Evolutionary conservation across 106 monocot genomes (phyloP), one percentile per base, ranked within the genome.

Genomic region (Dactylorhiza incarnata): DNA sequence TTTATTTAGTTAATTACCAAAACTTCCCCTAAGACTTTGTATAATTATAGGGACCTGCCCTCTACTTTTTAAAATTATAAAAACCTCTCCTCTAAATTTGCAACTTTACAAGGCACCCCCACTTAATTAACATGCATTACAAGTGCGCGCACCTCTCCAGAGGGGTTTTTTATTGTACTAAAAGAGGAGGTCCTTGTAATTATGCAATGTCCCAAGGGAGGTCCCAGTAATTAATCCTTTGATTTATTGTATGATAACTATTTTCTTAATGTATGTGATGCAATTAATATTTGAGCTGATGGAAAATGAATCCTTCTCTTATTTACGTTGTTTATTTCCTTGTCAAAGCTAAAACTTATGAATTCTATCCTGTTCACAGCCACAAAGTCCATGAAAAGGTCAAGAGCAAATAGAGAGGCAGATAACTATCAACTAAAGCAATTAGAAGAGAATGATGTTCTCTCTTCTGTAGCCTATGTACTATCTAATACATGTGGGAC

Each of bases 371-470:
- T 56, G 44, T 75, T 25, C 78, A 47, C 87, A 91, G 94, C 78
- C 15, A 88, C 81, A 63, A 90, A 83, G 56, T 75, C 81, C 17
- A 85, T 80, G 47, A 20, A 50, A 71, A 86, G 85, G 65, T 72
- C 47, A 79, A 83, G 88, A 49, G 68, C 47, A 84, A 81, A 88
- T 25, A 86, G 93, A 73, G 81, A 88, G 70, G 73, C 88, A 54
- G 94, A 94, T 77, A 76, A 90, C 81, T 84, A 86, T 49, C 84
- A 81, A 54, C 86, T 94, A 56, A 70, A 85, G 83, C 90, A 87
- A 78, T 81, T 94, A 81, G 94, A 94, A 82, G 94, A 94, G 76
- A 94, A 94, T 73, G 89, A 94, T 81, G 89, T 94, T 76, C 83
- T 94, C 71, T 91, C 91, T 55, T 91, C 89, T 70, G 91, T 91